Evolutionary conservation across 306 rosid genomes (phyloP).

Genomic region (Casuarina cunninghamiana): DNA sequence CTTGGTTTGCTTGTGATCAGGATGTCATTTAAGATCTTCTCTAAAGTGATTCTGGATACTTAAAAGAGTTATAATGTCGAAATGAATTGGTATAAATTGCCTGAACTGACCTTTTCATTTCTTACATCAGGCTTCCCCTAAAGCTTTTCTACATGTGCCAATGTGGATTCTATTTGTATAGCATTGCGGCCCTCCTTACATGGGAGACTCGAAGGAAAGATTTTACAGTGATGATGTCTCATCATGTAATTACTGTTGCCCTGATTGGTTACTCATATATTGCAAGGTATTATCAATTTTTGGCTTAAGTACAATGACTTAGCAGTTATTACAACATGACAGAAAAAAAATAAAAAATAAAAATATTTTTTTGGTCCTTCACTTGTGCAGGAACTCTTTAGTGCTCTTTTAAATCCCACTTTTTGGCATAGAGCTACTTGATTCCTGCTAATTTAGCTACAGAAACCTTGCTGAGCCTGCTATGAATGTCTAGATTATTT

Average conservation of each 20-base stretch:
- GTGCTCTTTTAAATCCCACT: background rate
- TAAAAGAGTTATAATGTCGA: constrained; percentile 16
- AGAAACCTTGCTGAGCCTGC: background rate
- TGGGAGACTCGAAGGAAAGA: constrained; percentile 99
- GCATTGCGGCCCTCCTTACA: constrained; percentile 81
- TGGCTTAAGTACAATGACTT: background rate
- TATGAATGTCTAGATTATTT: background rate
- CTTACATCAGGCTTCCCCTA: constrained; percentile 62
- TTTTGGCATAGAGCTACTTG: background rate
- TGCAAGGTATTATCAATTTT: constrained; percentile 58
- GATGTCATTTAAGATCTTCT: background rate
- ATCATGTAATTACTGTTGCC: constrained; percentile 80
- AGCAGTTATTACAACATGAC: too few species aligned
- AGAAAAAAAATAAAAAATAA: too few species aligned
- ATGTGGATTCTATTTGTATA: constrained; percentile 89
- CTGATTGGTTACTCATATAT: constrained; percentile 76
- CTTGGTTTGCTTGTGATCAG: background rate
- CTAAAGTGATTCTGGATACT: background rate
- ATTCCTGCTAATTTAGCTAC: background rate
- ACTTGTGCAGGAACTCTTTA: background rate
- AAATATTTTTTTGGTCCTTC: background rate
- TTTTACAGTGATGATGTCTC: constrained; percentile 95
- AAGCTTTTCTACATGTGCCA: constrained; percentile 80
- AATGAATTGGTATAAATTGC: constrained; percentile 15
- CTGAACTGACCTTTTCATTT: constrained; percentile 31